Evolutionary conservation across 768 basidiomycete genomes (phyloP).

Genomic region (Inosperma sp.): DNA sequence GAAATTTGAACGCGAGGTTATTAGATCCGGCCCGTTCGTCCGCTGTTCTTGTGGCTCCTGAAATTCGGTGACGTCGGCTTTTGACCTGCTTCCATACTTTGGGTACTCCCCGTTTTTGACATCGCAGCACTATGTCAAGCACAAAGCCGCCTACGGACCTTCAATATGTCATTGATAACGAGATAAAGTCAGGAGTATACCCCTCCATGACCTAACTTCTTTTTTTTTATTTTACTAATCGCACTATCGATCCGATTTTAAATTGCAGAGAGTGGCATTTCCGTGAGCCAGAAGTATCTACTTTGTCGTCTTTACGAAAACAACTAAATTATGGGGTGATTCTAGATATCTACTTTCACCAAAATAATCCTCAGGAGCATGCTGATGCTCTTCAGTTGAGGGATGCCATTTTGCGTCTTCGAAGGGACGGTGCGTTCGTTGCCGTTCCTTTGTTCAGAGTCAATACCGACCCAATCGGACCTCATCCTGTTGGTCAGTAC

Average conservation of each 20-base stretch:
- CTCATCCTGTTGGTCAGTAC: slow-evolving; percentile 67
- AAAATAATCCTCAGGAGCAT: slow-evolving; percentile 57
- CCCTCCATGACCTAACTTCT: background rate
- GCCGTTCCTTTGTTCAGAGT: slow-evolving; percentile 74
- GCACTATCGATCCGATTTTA: background rate
- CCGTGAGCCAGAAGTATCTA: slow-evolving; percentile 39
- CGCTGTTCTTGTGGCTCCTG: too few species aligned
- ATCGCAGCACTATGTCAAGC: background rate
- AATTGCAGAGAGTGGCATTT: slow-evolving; percentile 66
- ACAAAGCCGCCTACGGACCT: slow-evolving; percentile 40
- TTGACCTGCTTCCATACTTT: background rate
- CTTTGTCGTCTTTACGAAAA: background rate
- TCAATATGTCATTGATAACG: slow-evolving; percentile 50
- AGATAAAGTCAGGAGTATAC: slow-evolving; percentile 51
- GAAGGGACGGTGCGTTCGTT: slow-evolving; percentile 73
- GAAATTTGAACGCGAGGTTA: too few species aligned
- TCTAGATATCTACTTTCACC: slow-evolving; percentile 76
- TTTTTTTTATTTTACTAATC: too few species aligned
- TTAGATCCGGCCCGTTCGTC: too few species aligned
- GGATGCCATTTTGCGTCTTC: slow-evolving; percentile 64
- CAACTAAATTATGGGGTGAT: background rate
- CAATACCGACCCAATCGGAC: slow-evolving; percentile 63
- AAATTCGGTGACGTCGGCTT: background rate
- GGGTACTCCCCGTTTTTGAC: background rate
- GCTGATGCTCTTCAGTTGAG: slow-evolving; percentile 62